phyloP scores from a whole-genome alignment of 2,329 filamentous ascomycete species.

The Colletotrichum brevisporum region DNA sequence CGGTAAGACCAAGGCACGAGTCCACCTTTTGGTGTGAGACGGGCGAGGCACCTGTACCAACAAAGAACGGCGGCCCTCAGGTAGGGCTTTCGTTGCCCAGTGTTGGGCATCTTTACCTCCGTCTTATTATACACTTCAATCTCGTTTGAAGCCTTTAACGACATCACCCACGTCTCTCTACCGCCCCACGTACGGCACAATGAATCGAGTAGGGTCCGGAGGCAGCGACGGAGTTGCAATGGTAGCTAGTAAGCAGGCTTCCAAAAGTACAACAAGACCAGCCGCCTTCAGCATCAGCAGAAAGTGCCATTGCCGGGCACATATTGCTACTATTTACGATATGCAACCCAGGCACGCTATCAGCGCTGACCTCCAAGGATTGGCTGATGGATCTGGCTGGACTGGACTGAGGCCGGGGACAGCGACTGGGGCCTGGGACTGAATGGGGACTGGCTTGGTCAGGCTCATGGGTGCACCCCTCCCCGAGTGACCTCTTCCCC shows the following conservation, averaged over 20 bases:
- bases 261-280: not conserved
- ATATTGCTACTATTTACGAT: conserved; percentile 38
- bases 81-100: conserved; percentile 8
- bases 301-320: conserved; percentile 26
- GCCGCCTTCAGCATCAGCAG: not conserved
- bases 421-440: conserved; percentile 22
- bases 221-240: not conserved
- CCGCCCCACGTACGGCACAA: not conserved
- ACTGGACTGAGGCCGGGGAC: conserved; percentile 23
- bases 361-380: conserved; percentile 22
- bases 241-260: not conserved
- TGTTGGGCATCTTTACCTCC: not conserved
- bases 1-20: conserved; percentile 31
- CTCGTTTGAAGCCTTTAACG: not conserved
- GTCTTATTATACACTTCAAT: no score
- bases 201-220: not conserved
- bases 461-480: conserved; percentile 29
- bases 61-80: conserved; percentile 35
- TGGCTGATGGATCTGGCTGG: conserved; percentile 28
- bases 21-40: conserved; percentile 25
- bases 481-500: conserved; percentile 38
- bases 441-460: conserved; percentile 9
- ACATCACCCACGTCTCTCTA: not conserved
- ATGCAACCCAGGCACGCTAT: conserved; percentile 31
- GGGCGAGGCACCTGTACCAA: conserved; percentile 30